phyloP scores from a whole-genome alignment of 306 rosid genomes.

The Sicyos baderoa region DNA sequence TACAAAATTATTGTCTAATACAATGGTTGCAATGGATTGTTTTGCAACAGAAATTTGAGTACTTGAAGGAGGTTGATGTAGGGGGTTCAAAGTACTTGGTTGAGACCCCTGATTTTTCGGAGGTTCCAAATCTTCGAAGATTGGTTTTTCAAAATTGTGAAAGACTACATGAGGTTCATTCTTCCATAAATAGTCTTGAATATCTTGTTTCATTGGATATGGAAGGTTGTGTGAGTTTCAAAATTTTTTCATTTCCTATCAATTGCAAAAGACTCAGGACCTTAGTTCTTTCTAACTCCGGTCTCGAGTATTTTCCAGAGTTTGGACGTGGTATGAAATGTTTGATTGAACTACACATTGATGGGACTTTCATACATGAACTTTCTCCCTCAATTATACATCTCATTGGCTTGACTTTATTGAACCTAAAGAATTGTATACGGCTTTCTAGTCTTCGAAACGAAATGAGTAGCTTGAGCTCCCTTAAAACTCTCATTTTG shows the following conservation, averaged over 20 bases:
- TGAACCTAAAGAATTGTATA: slow-evolving; percentile 17
- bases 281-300: background rate
- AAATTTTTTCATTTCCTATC: background rate
- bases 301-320: slow-evolving; percentile 9
- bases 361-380: slow-evolving; percentile 11
- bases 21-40: background rate
- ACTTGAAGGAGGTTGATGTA: background rate
- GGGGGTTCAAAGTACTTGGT: no score
- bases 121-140: slow-evolving; percentile 7
- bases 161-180: background rate
- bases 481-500: slow-evolving; percentile 15
- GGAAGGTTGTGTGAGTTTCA: background rate
- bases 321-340: no score
- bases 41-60: background rate
- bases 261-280: background rate
- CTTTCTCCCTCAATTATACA: background rate
- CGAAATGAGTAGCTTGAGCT: slow-evolving; percentile 11
- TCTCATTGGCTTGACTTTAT: slow-evolving; percentile 10
- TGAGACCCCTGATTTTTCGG: background rate
- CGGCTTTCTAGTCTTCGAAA: slow-evolving; percentile 15
- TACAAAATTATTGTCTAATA: no score
- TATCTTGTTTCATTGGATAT: background rate
- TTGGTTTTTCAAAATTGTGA: background rate
- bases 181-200: background rate
- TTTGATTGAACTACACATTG: background rate